Conservation (phyloP, 2,329 filamentous ascomycete genomes). For the Fusarium coffeatum region DNA sequence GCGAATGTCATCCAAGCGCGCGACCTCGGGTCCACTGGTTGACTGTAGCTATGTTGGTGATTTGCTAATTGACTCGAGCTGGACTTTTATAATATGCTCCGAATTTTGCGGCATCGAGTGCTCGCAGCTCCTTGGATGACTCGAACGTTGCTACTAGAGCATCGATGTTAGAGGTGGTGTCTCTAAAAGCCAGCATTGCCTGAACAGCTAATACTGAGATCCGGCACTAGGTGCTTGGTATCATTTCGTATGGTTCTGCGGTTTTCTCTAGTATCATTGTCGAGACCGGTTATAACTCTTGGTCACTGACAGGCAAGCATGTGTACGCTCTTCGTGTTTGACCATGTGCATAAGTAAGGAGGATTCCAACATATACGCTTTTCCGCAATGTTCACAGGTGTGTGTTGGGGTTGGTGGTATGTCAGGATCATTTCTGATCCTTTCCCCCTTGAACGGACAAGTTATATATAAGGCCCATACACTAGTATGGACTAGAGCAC, state of each 20-base stretch:
- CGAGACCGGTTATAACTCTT: too few species aligned
- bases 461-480: neutral
- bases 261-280: too few species aligned
- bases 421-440: neutral
- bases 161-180: too few species aligned
- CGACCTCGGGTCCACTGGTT: neutral
- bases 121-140: too few species aligned
- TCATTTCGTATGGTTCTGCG: too few species aligned
- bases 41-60: neutral
- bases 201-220: neutral
- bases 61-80: neutral
- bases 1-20: neutral
- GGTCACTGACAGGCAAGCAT: neutral
- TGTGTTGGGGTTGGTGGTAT: neutral
- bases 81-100: neutral
- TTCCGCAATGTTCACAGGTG: rapidly evolving
- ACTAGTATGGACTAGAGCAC: neutral
- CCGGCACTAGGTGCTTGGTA: too few species aligned
- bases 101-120: neutral
- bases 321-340: neutral
- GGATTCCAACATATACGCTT: neutral
- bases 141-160: too few species aligned
- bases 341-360: rapidly evolving
- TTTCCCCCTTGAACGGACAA: neutral
- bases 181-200: too few species aligned